These are phyloP conservation scores for Capniomyces stellatus DNA, from an alignment of 371 early-diverging fungal species.

Conservation along the genomic window DNA sequence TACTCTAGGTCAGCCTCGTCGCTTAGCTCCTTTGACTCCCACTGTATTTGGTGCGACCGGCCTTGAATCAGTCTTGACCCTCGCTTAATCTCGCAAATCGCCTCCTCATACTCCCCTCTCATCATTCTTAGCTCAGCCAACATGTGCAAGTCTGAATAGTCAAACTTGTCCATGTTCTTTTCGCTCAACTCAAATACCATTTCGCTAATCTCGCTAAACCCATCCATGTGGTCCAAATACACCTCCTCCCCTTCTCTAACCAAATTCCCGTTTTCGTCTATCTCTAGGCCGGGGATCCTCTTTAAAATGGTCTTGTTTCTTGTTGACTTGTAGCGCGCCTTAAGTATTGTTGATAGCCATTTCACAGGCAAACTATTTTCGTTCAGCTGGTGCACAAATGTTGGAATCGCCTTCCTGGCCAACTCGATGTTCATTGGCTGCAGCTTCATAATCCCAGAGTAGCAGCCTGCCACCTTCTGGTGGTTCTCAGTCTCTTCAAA, in stretches of 20 bases:
- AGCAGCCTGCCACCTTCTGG: slow-evolving; percentile 9
- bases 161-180: slow-evolving; percentile 25
- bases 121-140: slow-evolving; percentile 66
- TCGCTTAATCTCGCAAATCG: slow-evolving; percentile 43
- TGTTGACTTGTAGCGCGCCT: slow-evolving; percentile 13
- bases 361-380: slow-evolving; percentile 22
- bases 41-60: slow-evolving; percentile 36
- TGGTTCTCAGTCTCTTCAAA: slow-evolving; percentile 27
- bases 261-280: neutral
- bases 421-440: slow-evolving; percentile 13
- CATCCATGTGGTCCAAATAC: neutral
- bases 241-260: neutral
- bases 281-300: too few relatives aligned
- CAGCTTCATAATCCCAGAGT: slow-evolving; percentile 6
- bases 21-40: slow-evolving; percentile 26
- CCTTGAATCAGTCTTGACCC: slow-evolving; percentile 50
- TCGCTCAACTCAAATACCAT: slow-evolving; percentile 13
- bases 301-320: too few relatives aligned
- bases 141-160: slow-evolving; percentile 66
- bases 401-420: slow-evolving; percentile 11
- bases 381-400: slow-evolving; percentile 17
- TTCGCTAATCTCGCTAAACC: too few relatives aligned
- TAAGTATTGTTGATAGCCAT: slow-evolving; percentile 12
- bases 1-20: slow-evolving; percentile 24
- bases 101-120: slow-evolving; percentile 48